Evolutionary conservation across 768 basidiomycete species (phyloP), one percentile per base, ranked within the genome.

Genomic region (Termitomyces sp.): DNA sequence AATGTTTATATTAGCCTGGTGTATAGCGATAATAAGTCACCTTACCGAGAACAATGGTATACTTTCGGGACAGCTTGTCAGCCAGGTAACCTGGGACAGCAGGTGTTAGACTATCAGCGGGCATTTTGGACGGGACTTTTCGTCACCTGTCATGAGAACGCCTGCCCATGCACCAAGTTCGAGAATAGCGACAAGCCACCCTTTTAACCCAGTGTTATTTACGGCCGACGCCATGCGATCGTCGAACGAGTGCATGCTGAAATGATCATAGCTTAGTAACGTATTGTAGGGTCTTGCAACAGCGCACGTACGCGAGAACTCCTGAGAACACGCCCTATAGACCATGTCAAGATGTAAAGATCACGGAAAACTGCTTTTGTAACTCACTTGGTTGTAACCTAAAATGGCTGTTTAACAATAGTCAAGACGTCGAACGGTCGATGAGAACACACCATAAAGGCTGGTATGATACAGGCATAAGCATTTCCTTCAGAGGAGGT

Each of bases 121-220:
- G 16, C 6, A 33, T 22, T 33, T 46, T 22, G 10, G 14, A 39
- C 2, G 48, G 61, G 14, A 14, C 2, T 30, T 47, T n/a, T 5
- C 6, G 6, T 57, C 59, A 71, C 89, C 89, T 46, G 88, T 88
- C 55, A 80, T 71, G 20, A 93, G 79, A 12, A 88, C 86, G 59
- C 90, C 90, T 58, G 86, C 75, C 85, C 89, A 89, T 24, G 90
- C 89, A 56, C 85, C 86, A 14, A 88, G 77, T 71, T 89, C 87
- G 36, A 91, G 79, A 65, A 91, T 88, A 22, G 88, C 74, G 14
- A 89, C 88, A 3, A 92, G 74, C 83, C 88, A 87, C 10, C 88
- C 90, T 71, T 87, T 84, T 24, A 76, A 82, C 9, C 72, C 76
- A 7, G 82, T 24, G 60, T 87, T 64, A 37, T 68, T 55, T 43